Base-by-base conservation (phyloP, 2,329 filamentous ascomycete genomes). In the Xylaria arbuscula region DNA sequence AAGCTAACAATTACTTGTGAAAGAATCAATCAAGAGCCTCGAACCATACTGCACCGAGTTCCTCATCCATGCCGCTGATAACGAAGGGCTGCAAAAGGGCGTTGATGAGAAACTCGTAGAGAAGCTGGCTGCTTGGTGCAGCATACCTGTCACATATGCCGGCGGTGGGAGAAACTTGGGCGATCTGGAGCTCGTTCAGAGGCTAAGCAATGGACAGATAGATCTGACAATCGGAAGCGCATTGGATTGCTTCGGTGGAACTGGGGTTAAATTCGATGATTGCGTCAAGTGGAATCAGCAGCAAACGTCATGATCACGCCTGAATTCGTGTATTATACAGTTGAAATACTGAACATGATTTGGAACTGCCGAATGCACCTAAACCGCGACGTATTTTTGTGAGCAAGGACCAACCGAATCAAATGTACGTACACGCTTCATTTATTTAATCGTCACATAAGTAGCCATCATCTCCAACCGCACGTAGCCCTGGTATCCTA, bases 211-310 rank as follows among this genome's bases (percentile, higher is more conserved):
- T 42, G 94, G 93, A 34, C 93, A 90, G 78, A 90, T 98, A 24
- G 94, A 99, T 78, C 84, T 99, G 74, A 99, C 96, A 0, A 98
- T 98, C 77, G 96, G 96, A 13, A 98, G 96, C 79, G 96, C 96
- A 1, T 82, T 99, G 75, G 96, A 99, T 81, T 94, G 97, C 72
- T 99, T 99, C 80, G 96, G 96, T 9, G 96, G 96, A 1, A 89
- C 85, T 19, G 92, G 93, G 1, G 93, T 98, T 62, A 93, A 87
- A 70, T 94, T 98, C 77, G 90, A 92, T 40, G 94, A 98, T 66
- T 98, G 95, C 79, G 90, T 97, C 42, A 83, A 85, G 74, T 99
- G 96, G 96, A 98, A 98, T 78, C 82, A 80, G 71, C 79, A 78
- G 66, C 84, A 87, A 66, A 56, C 55, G 51, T 32, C 32, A 53